These are phyloP conservation scores for Aspergillus leporis DNA, from an alignment of 495 filamentous ascomycete genomes.

Conservation along the genomic window DNA sequence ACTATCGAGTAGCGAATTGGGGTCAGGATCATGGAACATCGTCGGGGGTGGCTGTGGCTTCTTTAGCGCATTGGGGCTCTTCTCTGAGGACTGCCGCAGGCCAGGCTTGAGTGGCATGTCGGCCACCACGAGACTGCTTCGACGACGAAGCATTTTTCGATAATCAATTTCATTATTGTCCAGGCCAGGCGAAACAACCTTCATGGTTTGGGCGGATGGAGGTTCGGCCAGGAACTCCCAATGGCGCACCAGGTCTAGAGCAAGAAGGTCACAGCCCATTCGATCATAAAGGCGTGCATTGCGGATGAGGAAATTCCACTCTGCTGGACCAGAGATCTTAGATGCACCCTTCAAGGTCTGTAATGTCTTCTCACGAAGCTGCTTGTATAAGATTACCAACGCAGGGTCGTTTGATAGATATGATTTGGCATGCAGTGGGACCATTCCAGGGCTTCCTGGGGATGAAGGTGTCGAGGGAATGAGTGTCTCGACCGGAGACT, in stretches of 20 bases:
- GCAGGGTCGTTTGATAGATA: slow-evolving; percentile 91
- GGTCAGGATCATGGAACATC: slow-evolving; percentile 87
- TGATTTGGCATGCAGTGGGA: slow-evolving; percentile 65
- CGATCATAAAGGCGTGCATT: slow-evolving; percentile 86
- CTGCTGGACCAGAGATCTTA: slow-evolving; percentile 73
- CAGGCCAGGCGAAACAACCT: slow-evolving; percentile 26
- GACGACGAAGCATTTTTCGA: slow-evolving; percentile 64
- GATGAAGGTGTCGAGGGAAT: slow-evolving; percentile 49
- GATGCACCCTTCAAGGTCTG: slow-evolving; percentile 83
- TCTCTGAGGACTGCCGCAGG: slow-evolving; percentile 6
- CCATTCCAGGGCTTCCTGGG: slow-evolving; percentile 42
- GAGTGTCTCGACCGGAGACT: slow-evolving; percentile 77
- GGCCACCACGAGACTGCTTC: slow-evolving; percentile 77
- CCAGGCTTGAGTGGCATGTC: slow-evolving; percentile 59
- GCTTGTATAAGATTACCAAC: slow-evolving; percentile 80
- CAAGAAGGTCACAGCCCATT: slow-evolving; percentile 95
- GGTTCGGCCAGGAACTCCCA: slow-evolving; percentile 75
- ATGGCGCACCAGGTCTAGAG: slow-evolving; percentile 76
- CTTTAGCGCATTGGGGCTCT: slow-evolving; percentile 39
- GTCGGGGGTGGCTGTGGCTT: slow-evolving; percentile 68
- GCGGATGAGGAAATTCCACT: slow-evolving; percentile 89
- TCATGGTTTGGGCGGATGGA: slow-evolving; percentile 31
- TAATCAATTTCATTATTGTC: slow-evolving; percentile 57
- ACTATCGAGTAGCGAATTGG: slow-evolving; percentile 75
- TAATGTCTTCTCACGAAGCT: slow-evolving; percentile 80